Conservation (phyloP, 2,329 filamentous ascomycete genomes). For the Arthrobotrys sinensis region DNA sequence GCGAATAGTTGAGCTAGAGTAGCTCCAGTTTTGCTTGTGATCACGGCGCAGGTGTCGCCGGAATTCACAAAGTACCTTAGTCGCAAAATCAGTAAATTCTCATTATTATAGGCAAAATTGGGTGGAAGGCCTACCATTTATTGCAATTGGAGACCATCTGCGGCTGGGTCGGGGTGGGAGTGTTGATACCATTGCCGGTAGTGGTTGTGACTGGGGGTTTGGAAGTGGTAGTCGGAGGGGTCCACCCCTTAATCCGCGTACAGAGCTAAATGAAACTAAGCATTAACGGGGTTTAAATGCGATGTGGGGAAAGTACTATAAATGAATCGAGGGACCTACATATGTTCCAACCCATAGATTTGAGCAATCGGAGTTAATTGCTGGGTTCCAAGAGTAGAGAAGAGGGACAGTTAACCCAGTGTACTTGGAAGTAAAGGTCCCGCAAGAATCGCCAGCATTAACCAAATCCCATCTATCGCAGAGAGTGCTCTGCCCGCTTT, state of each 20-base stretch:
- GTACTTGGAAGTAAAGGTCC: background rate
- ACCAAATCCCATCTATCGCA: conserved; percentile 22
- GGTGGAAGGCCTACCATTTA: background rate
- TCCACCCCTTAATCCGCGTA: conserved; percentile 1
- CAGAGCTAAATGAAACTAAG: background rate
- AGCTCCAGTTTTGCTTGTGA: conserved; percentile 14
- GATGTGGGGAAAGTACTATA: background rate
- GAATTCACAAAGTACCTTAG: conserved; percentile 2
- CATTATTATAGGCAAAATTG: background rate
- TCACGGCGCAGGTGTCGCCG: background rate
- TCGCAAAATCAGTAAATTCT: background rate
- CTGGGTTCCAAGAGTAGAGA: conserved; percentile 13
- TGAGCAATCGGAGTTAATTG: conserved; percentile 13
- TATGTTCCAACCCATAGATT: conserved; percentile 23
- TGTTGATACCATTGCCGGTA: background rate
- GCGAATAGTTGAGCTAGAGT: background rate
- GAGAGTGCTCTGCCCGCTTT: background rate
- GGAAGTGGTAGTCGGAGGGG: conserved; percentile 14
- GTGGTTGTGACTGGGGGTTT: background rate
- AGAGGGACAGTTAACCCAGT: conserved; percentile 2
- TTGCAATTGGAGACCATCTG: conserved; percentile 9
- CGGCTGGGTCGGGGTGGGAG: background rate
- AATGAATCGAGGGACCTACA: background rate
- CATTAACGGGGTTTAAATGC: background rate
- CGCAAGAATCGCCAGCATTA: background rate